Evolutionary conservation across 192 early-diverging fungal genomes (phyloP), one percentile per base, ranked within the genome.

Genomic region (Obelidium mucronatum): DNA sequence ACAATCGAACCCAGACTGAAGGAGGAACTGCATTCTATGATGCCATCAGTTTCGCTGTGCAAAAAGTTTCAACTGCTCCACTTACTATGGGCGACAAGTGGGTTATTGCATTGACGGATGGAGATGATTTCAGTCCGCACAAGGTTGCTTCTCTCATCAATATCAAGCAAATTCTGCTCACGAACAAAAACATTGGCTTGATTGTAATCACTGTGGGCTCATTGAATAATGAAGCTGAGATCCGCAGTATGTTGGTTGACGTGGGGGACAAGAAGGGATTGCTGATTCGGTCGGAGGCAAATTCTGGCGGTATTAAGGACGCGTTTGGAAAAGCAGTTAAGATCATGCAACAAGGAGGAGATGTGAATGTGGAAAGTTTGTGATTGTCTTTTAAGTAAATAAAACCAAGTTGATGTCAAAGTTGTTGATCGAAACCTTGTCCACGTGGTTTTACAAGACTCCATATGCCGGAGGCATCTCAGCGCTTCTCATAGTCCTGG

Each of bases 171-270:
- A 30, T 76, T 2, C 31, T 67, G 17, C 15, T 3, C 33, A 53
- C 1, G 52, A 8, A 67, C 40, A 15, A 31, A 3, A 34, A n/a
- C 33, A 35, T 76, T n/a, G 74, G 74, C 24, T 13, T 76, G 44
- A 76, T 76, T 76, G 74, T 76, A 5, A 76, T 76, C 28, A 67
- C 74, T 26, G 74, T 76, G 1, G 74, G 74, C 0, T 19, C 26
- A 17, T 37, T 76, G 17, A 8, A 11, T 3, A 67, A 36, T n/a
- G 63, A 67, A 36, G 28, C 17, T 15, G 51, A 65, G 33, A 76
- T 76, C 36, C 11, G 31, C 11, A 13, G 26, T 11, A 67, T 76
- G 61, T 26, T 76, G 6, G 52, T 6, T 1, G 17, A 6, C 0
- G 62, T 34, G 6, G 61, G 63, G 51, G 31, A 65, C 4, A 48